Base-by-base conservation (phyloP, 306 rosid genomes). In the Quillaja saponaria region DNA sequence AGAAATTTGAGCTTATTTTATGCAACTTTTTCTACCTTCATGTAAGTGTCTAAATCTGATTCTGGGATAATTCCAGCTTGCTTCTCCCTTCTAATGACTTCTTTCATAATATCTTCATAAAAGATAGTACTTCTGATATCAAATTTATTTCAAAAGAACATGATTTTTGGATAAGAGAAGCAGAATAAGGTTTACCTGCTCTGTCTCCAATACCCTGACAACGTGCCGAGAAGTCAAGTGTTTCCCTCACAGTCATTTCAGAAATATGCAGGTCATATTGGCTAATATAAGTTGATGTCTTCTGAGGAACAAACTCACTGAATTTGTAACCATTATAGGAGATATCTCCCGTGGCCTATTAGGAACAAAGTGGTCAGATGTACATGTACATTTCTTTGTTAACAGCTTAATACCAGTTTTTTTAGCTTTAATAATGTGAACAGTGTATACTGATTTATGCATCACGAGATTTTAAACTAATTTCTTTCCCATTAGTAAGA, bases 281-380 rank as follows among this genome's bases (percentile, higher is more conserved):
- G n/a, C 71, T 64, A 45, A 72, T 64, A 45, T 72, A 72, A 31
- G 77, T 71, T 39, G 77, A 72, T 53, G 61, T 64, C 60, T 72
- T 72, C 61, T 72, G 61, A 37, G 77, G 77, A 39, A 64, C 61
- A 41, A 64, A 64, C 34, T 72, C 71, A 10, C 49, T 53, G 17
- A 49, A 9, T 45, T 64, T 64, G 33, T 55, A 49, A 3, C 67
- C 77, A 72, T 64, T 72, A 16, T 72, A 72, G 9, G 61, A 64
- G 18, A 72, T 45, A 19, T 64, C 71, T 20, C 77, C 77, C 4
- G 35, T 58, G 46, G 51, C 58, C 76, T 62, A 25, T 16, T 28
- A 8, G 34, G 14, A 7, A 13, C 39, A 53, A 17, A 13, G 6
- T 25, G 35, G 8, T 0, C 9, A 51, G 6, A 6, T 20, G 25